phyloP scores from a whole-genome alignment of 2,329 filamentous ascomycete genomes.

The Ustulina deusta region DNA sequence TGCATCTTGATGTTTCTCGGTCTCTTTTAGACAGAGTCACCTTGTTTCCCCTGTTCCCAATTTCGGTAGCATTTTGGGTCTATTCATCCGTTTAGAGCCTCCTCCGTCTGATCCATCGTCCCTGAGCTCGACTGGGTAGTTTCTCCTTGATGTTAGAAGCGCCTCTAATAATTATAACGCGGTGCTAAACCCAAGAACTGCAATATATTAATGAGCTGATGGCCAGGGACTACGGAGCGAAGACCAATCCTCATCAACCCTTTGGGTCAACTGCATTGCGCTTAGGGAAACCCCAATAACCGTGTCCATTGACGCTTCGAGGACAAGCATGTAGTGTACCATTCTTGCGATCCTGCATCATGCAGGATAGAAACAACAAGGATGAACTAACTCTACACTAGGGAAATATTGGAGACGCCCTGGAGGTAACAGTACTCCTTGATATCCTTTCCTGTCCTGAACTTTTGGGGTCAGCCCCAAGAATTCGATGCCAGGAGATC shows the following conservation, averaged over 20 bases:
- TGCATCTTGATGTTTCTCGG: conserved; percentile 44
- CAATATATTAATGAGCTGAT: conserved; percentile 37
- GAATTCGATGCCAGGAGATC: conserved; percentile 35
- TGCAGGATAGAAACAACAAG: conserved; percentile 18
- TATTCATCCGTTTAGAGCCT: conserved; percentile 36
- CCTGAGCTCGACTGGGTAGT: conserved; percentile 36
- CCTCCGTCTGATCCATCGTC: conserved; percentile 40
- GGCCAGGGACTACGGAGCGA: conserved; percentile 29
- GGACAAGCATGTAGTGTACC: conserved; percentile 34
- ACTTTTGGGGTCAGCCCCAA: conserved; percentile 14
- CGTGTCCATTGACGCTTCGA: conserved; percentile 30
- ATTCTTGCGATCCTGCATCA: conserved; percentile 41
- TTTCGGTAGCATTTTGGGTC: conserved; percentile 44
- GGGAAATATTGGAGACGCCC: conserved; percentile 19
- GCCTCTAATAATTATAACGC: conserved; percentile 40
- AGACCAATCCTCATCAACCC: conserved; percentile 38
- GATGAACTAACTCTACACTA: conserved; percentile 22
- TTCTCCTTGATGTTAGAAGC: conserved; percentile 40
- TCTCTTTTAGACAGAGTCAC: conserved; percentile 41
- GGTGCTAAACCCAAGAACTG: conserved; percentile 34
- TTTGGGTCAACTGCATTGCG: conserved; percentile 36
- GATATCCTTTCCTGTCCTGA: conserved; percentile 20
- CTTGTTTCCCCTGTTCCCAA: conserved; percentile 40
- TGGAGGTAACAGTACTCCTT: conserved; percentile 27
- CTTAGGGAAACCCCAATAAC: conserved; percentile 31